These are phyloP conservation scores for Catenaria anguillulae DNA, from an alignment of 371 early-diverging fungal species.

Conservation along the genomic window DNA sequence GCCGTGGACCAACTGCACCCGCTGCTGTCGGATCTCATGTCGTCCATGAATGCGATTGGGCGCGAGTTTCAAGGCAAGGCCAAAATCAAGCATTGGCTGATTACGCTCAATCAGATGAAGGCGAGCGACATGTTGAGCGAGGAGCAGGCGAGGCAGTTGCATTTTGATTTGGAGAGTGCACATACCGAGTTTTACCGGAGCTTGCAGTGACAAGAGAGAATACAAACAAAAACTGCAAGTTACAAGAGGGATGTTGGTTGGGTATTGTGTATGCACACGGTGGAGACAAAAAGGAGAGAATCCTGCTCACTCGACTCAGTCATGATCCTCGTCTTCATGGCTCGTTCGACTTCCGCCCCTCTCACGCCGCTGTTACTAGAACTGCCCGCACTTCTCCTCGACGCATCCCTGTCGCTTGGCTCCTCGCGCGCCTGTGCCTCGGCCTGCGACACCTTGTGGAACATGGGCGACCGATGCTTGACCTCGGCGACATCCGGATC, in stretches of 20 bases:
- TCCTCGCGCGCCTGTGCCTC: too few relatives aligned
- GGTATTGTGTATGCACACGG: too few relatives aligned
- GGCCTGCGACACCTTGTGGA: too few relatives aligned
- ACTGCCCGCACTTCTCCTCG: too few relatives aligned
- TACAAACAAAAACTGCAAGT: background rate
- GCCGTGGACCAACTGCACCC: conserved; percentile 90
- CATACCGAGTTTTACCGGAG: conserved; percentile 45
- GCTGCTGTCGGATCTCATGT: conserved; percentile 71
- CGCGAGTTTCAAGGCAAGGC: conserved; percentile 34
- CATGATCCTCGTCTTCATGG: too few relatives aligned
- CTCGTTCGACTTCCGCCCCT: too few relatives aligned
- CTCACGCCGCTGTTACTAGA: too few relatives aligned
- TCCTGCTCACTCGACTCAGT: too few relatives aligned
- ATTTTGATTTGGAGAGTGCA: conserved; percentile 80
- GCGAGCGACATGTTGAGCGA: conserved; percentile 73
- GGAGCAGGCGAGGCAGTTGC: conserved; percentile 77
- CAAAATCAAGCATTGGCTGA: conserved; percentile 77
- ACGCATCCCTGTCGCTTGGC: too few relatives aligned
- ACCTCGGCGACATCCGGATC: too few relatives aligned
- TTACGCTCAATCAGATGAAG: conserved; percentile 75
- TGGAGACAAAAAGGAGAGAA: too few relatives aligned
- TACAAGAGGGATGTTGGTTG: background rate
- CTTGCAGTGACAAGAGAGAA: conserved; percentile 14
- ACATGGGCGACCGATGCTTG: too few relatives aligned
- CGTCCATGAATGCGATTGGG: conserved; percentile 67